Base-by-base conservation (phyloP, 192 early-diverging fungal genomes). In the Neocallimastix lanati region DNA sequence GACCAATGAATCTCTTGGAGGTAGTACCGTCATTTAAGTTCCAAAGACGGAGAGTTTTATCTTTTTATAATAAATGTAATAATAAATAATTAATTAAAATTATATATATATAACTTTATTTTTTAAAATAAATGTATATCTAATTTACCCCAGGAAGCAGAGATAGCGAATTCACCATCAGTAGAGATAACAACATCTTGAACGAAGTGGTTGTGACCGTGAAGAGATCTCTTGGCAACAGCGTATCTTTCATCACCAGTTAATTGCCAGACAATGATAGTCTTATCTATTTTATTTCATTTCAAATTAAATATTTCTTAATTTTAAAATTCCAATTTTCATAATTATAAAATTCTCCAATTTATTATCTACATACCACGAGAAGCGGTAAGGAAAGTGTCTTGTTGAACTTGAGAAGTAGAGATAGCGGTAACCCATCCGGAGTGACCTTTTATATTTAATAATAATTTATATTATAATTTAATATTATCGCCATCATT, bases 41-140 rank as follows among this genome's bases (percentile, higher is more conserved):
- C 97, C 97, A 99, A 84, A 99, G 92, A 81, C 97, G 95, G 86
- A 99, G 93, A 87, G 96, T 97, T 90, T 98, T 96, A 90, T 99
- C 96, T 88, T 77, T n/a, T n/a, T n/a, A n/a, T n/a, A n/a, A n/a
- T n/a, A n/a, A n/a, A n/a, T n/a, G n/a, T n/a, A n/a, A n/a, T n/a
- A n/a, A n/a, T n/a, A n/a, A n/a, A n/a, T n/a, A n/a, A n/a, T n/a
- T n/a, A n/a, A n/a, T n/a, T n/a, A n/a, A n/a, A n/a, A n/a, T n/a
- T n/a, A n/a, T n/a, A n/a, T n/a, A n/a, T n/a, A n/a, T n/a, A n/a
- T n/a, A n/a, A n/a, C n/a, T n/a, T n/a, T n/a, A n/a, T n/a, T n/a
- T n/a, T n/a, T n/a, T n/a, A n/a, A n/a, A n/a, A n/a, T n/a, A n/a
- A n/a, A n/a, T n/a, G n/a, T n/a, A n/a, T n/a, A n/a, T n/a, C n/a